Percentiles rank a stretch among this genome's conserved stretches.
phyloP scores from a whole-genome alignment of 441 rosid genomes.

The Daphne laureola region DNA sequence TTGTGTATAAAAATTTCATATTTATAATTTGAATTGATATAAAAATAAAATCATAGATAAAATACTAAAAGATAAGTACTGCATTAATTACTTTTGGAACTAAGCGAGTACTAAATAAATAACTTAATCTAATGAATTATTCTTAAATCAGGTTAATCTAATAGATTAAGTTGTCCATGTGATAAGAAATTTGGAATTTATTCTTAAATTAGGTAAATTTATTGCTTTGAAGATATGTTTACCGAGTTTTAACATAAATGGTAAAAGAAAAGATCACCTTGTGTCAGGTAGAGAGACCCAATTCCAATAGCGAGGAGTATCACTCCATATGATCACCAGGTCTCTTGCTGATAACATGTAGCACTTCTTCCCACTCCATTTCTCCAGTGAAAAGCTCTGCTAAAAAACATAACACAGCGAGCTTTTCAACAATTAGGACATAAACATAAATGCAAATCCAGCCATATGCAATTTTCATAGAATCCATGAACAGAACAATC shows the following conservation, averaged over 20 bases:
- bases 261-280: conserved; percentile 21
- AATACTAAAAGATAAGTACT: no score
- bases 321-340: conserved; percentile 46
- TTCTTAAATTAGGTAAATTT: no score
- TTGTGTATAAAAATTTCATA: no score
- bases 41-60: no score
- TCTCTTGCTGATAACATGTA: conserved; percentile 56
- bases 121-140: not conserved
- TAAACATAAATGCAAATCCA: not conserved
- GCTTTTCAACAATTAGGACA: not conserved
- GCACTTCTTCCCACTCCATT: conserved; percentile 41
- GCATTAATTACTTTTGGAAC: no score
- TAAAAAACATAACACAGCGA: not conserved
- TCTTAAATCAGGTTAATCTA: no score
- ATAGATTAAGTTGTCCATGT: no score
- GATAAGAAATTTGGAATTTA: no score
- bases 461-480: not conserved
- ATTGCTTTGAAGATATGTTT: no score
- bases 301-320: conserved; percentile 42
- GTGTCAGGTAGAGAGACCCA: conserved; percentile 37
- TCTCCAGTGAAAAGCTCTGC: conserved; percentile 61
- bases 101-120: no score
- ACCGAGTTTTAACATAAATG: not conserved
- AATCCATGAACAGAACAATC: no score
- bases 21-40: no score